Conservation (phyloP, 306 rosid genomes). For the Clitoria ternatea region DNA sequence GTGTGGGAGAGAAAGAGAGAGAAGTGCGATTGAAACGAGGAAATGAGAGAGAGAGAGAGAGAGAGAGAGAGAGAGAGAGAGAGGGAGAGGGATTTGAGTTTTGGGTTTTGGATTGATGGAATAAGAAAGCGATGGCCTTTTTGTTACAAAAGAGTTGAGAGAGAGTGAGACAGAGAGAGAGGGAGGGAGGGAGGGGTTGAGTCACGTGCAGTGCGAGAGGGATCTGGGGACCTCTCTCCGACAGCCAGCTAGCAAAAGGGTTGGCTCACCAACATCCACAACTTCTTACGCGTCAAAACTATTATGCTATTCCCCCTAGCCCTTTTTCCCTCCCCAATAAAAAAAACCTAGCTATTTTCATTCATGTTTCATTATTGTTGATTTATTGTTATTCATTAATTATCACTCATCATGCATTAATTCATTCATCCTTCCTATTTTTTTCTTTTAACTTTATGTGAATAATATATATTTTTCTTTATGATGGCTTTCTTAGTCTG, state of each 20-base stretch:
- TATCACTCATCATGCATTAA: background rate
- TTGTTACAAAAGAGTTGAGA: conserved; percentile 16
- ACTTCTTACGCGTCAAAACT: conserved; percentile 75
- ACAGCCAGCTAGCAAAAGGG: conserved; percentile 97
- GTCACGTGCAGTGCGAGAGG: conserved; percentile 78
- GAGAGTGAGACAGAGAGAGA: conserved; percentile 6
- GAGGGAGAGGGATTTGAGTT: conserved; percentile 37
- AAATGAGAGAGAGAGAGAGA: conserved; percentile 12
- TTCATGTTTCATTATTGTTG: background rate
- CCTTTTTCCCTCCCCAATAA: background rate
- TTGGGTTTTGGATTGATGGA: conserved; percentile 44
- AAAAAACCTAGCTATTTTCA: background rate
- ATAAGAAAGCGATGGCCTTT: conserved; percentile 43
- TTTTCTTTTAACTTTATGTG: background rate
- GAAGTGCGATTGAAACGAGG: conserved; percentile 20
- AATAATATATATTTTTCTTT: background rate
- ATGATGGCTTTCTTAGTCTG: too few species aligned
- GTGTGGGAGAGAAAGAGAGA: conserved; percentile 4
- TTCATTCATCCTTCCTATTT: too few species aligned
- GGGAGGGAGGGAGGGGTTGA: conserved; percentile 34
- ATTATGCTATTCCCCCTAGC: background rate
- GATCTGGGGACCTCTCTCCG: conserved; percentile 81
- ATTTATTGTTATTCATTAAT: background rate
- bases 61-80: conserved; percentile 22
- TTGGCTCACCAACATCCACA: conserved; percentile 98